phyloP scores from a whole-genome alignment of 441 rosid genomes.

The Manihot esculenta region DNA sequence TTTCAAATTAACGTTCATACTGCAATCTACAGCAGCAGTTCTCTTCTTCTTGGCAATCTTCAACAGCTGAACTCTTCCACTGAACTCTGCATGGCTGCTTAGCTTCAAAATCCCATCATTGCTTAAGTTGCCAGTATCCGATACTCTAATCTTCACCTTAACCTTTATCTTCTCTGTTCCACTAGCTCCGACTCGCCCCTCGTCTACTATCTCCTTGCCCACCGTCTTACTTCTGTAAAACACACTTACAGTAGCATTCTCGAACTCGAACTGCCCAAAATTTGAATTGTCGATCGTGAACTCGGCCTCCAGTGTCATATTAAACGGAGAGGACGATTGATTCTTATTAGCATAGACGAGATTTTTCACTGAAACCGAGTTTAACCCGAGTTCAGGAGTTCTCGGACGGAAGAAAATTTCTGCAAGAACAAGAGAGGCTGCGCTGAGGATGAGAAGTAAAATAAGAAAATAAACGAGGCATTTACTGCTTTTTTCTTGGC shows the following conservation, averaged over 20 bases:
- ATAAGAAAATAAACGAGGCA: conserved; percentile 39
- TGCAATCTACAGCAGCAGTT: conserved; percentile 42
- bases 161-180: conserved; percentile 35
- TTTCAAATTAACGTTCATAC: conserved; percentile 40
- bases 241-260: conserved; percentile 28
- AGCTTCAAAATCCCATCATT: conserved; percentile 49
- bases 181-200: conserved; percentile 40
- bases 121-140: conserved; percentile 16
- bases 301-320: conserved; percentile 37
- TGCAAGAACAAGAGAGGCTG: conserved; percentile 33
- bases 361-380: conserved; percentile 16
- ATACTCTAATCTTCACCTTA: conserved; percentile 28
- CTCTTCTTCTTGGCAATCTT: conserved; percentile 32
- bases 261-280: conserved; percentile 51
- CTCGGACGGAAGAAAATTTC: conserved; percentile 27
- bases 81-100: conserved; percentile 36
- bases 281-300: conserved; percentile 47
- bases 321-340: conserved; percentile 31
- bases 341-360: conserved; percentile 23
- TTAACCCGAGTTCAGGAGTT: conserved; percentile 32
- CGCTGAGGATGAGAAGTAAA: conserved; percentile 31
- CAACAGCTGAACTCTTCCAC: conserved; percentile 44
- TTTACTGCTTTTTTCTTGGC: conserved; percentile 37
- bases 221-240: conserved; percentile 32
- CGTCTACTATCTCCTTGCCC: conserved; percentile 34